phyloP scores from a whole-genome alignment of 768 basidiomycete genomes.

The Auriscalpium vulgare region DNA sequence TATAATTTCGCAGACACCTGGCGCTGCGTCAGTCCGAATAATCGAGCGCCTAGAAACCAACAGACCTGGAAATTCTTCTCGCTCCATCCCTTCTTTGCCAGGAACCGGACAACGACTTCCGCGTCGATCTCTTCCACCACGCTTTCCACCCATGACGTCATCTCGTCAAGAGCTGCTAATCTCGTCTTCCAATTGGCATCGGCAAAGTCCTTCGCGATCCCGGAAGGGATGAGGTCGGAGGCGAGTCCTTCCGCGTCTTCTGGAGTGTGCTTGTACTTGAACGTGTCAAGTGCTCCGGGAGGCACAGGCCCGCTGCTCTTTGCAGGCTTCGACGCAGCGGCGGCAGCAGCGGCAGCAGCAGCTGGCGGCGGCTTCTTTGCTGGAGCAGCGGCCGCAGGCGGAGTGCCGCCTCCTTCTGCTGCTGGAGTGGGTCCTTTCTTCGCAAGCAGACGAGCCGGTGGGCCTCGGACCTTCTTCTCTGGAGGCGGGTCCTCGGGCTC shows the following conservation, averaged over 20 bases:
- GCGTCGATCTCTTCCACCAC: slow-evolving; percentile 63
- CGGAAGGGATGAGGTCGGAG: slow-evolving; percentile 59
- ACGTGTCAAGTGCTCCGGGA: slow-evolving; percentile 59
- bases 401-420: slow-evolving; percentile 19
- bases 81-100: slow-evolving; percentile 92
- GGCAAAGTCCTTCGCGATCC: slow-evolving; percentile 63
- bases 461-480: slow-evolving; percentile 38
- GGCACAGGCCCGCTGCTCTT: slow-evolving; percentile 44
- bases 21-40: background rate
- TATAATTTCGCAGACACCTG: slow-evolving; percentile 92
- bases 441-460: slow-evolving; percentile 40
- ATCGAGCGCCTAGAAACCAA: background rate
- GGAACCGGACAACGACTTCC: slow-evolving; percentile 79
- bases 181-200: slow-evolving; percentile 93
- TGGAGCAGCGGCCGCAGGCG: slow-evolving; percentile 21
- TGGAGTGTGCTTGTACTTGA: slow-evolving; percentile 86
- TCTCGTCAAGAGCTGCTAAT: slow-evolving; percentile 78
- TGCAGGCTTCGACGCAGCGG: slow-evolving; percentile 30
- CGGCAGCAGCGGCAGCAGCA: slow-evolving; percentile 19
- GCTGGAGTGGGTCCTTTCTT: slow-evolving; percentile 45
- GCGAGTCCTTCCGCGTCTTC: slow-evolving; percentile 88
- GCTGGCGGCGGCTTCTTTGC: slow-evolving; percentile 39
- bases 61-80: slow-evolving; percentile 97
- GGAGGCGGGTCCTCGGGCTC: slow-evolving; percentile 26
- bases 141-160: slow-evolving; percentile 75